Evolutionary conservation across 768 basidiomycete genomes (phyloP), one percentile per base, ranked within the genome.

Genomic region (Lentinula guzmanii): DNA sequence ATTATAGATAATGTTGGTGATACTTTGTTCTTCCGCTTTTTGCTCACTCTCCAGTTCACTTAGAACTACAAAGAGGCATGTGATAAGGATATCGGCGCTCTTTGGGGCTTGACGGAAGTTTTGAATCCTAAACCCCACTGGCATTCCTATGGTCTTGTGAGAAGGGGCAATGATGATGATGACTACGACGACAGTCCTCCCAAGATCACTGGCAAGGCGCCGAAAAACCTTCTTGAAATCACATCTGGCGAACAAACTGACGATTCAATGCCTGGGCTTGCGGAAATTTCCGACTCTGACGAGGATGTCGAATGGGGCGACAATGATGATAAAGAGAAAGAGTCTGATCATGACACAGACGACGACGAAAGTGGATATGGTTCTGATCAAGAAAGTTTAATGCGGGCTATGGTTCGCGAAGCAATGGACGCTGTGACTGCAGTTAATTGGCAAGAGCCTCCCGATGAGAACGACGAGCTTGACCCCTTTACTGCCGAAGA

Each of bases 381-480:
- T 65, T 82, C 82, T 4, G 90, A 89, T 51, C 82, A 86, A 61
- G 89, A 89, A 64, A 89, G 88, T 58, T 79, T 82, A 63, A 70
- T 90, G 33, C 75, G 85, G 18, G 82, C 84, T 35, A 69, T 86
- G 74, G 64, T 85, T 31, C 79, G 84, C 54, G 86, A 89, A 67
- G 91, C 90, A 3, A 89, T 91, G 88, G 85, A 90, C 62, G 75
- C 80, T 16, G 85, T 83, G 0, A 76, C 82, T 65, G 79, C 84
- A 55, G 77, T 82, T 18, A 86, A 86, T 59, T 86, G 85, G 70
- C 77, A 84, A 54, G 83, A 87, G 67, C 76, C 76, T 34, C 76
- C 73, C 60, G 70, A 71, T 11, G 70, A 71, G 13, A 69, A 70
- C 15, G 75, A 76, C 6, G 68, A 73, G 2, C 75, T 80, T 4